Conservation (phyloP, 495 filamentous ascomycete species). For the Aspergillus steynii region DNA sequence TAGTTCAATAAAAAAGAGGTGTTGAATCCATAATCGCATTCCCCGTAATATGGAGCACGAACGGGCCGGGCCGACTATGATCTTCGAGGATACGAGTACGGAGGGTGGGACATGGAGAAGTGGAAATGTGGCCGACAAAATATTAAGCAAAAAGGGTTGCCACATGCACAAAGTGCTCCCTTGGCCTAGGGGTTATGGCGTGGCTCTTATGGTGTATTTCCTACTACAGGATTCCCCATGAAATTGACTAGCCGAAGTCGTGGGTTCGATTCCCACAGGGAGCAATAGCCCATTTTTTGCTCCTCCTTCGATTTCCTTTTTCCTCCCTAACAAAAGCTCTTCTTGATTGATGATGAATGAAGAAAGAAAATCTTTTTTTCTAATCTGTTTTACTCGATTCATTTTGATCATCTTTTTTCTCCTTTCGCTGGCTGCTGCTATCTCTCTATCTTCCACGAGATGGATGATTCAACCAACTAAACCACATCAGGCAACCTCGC, state of each 20-base stretch:
- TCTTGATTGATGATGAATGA: too few species aligned
- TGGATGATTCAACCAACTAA: too few species aligned
- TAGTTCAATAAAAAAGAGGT: too few species aligned
- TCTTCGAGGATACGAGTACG: background rate
- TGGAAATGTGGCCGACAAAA: background rate
- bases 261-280: conserved; percentile 19
- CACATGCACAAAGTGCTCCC: conserved; percentile 5
- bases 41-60: background rate
- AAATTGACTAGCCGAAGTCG: conserved; percentile 12
- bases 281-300: conserved; percentile 11
- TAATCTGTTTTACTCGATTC: too few species aligned
- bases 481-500: too few species aligned
- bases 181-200: conserved; percentile 8
- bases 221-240: conserved; percentile 5
- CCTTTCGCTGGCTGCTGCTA: too few species aligned
- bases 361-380: background rate
- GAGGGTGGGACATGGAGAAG: too few species aligned
- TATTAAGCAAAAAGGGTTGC: background rate
- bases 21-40: too few species aligned
- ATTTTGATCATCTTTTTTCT: too few species aligned
- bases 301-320: conserved; percentile 2
- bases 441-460: too few species aligned
- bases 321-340: background rate
- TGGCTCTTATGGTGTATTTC: conserved; percentile 5
- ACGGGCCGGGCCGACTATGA: background rate